phyloP scores from a whole-genome alignment of 805 yeast species.

The Tetrapisispora arboricola region DNA sequence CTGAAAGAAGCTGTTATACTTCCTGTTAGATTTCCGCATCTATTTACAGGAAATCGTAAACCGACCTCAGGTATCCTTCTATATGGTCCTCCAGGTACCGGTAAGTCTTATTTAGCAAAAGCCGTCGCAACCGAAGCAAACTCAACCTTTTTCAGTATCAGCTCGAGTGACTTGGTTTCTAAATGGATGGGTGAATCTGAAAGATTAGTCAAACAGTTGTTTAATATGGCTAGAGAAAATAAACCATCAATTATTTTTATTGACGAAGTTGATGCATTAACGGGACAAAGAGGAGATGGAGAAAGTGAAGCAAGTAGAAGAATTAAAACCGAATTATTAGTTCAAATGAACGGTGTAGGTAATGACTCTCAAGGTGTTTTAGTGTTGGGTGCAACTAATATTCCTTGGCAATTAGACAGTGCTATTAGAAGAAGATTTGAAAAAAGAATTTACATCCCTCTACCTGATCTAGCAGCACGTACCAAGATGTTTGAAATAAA shows the following conservation, averaged over 20 bases:
- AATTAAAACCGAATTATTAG: constrained; percentile 89
- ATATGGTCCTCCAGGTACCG: constrained; percentile 95
- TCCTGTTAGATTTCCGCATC: constrained; percentile 92
- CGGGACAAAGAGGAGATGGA: constrained; percentile 97
- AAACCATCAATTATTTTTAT: constrained; percentile 94
- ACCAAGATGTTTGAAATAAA: constrained; percentile 89
- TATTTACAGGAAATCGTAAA: constrained; percentile 87
- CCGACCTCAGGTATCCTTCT: constrained; percentile 85
- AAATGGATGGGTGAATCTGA: constrained; percentile 99
- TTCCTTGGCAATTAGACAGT: constrained; percentile 97
- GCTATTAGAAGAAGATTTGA: constrained; percentile 96
- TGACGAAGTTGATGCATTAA: constrained; percentile 95
- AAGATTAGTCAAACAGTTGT: constrained; percentile 87
- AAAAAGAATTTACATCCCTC: constrained; percentile 84
- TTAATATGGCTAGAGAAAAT: constrained; percentile 91
- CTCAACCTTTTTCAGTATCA: constrained; percentile 90
- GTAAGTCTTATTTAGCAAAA: constrained; percentile 92
- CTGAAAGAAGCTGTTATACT: constrained; percentile 93
- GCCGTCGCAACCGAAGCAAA: constrained; percentile 99
- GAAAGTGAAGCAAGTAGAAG: constrained; percentile 94
- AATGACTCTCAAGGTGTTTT: constrained; percentile 87
- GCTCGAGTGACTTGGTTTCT: constrained; percentile 91
- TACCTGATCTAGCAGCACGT: constrained; percentile 91
- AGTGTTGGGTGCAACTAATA: constrained; percentile 94
- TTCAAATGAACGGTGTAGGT: constrained; percentile 99